Percentiles rank a stretch among this genome's conserved stretches.
These are phyloP conservation scores for Vaccinium macrocarpon DNA, from an alignment of 148 eudicot species.

Conservation along the genomic window DNA sequence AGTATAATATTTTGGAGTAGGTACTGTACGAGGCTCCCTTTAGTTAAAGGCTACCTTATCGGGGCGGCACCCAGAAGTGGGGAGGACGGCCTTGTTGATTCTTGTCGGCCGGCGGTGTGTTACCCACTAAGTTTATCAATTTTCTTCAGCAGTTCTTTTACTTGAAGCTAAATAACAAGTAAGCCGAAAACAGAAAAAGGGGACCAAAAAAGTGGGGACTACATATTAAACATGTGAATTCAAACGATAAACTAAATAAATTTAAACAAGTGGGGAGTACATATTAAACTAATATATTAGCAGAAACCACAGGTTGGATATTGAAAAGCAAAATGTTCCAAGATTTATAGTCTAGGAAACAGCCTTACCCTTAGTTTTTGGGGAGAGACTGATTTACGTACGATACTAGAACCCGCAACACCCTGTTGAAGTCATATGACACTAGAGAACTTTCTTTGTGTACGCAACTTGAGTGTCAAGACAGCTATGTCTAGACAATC, in stretches of 20 bases:
- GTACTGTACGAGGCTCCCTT: slow-evolving; percentile 18
- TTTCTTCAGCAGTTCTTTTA: neutral
- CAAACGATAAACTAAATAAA: neutral
- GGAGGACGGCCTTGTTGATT: slow-evolving; percentile 31
- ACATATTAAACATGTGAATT: neutral
- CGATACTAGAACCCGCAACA: neutral
- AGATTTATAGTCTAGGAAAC: neutral
- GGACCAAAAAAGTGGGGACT: too few species aligned
- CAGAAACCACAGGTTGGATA: neutral
- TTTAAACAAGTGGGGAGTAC: neutral
- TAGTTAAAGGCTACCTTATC: slow-evolving; percentile 21
- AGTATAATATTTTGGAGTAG: slow-evolving; percentile 10
- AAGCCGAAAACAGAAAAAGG: neutral
- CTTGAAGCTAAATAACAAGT: neutral
- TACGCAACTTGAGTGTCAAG: neutral
- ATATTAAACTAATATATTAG: neutral
- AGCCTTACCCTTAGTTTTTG: neutral
- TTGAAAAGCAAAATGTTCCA: too few species aligned
- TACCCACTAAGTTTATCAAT: slow-evolving; percentile 22
- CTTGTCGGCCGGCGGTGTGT: slow-evolving; percentile 30
- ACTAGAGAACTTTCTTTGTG: neutral
- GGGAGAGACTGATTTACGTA: neutral
- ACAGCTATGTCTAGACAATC: neutral
- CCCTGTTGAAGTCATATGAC: neutral
- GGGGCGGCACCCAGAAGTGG: slow-evolving; percentile 23